phyloP scores from a whole-genome alignment of 495 filamentous ascomycete species.

The Darksidea phi region DNA sequence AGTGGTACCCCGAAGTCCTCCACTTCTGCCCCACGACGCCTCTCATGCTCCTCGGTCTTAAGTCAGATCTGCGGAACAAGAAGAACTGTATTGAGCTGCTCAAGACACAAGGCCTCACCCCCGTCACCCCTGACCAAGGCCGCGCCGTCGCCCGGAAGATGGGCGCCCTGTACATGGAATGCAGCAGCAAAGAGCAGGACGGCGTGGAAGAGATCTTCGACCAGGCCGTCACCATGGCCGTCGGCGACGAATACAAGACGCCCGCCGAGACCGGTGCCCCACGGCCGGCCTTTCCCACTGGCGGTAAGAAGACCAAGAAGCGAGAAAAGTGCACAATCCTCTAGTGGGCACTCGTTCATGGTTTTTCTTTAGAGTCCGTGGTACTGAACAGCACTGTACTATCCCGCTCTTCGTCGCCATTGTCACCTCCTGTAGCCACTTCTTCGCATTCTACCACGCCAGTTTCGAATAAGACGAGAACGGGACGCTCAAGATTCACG shows the following conservation, averaged over 20 bases:
- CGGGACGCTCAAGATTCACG: conserved; percentile 30
- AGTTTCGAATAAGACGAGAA: background rate
- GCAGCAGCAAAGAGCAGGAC: conserved; percentile 93
- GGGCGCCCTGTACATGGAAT: conserved; percentile 94
- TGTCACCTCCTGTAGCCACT: background rate
- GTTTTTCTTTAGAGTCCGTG: conserved; percentile 24
- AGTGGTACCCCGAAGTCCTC: conserved; percentile 99
- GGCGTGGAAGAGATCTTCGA: conserved; percentile 96
- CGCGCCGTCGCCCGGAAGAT: conserved; percentile 82
- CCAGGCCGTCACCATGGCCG: conserved; percentile 80
- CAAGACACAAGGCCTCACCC: conserved; percentile 94
- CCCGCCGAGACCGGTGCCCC: conserved; percentile 43
- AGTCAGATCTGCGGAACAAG: conserved; percentile 93
- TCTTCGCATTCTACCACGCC: background rate
- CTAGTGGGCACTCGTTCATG: conserved; percentile 45
- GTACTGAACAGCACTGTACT: conserved; percentile 3
- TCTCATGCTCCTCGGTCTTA: conserved; percentile 90
- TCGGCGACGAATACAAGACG: conserved; percentile 62
- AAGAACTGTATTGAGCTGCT: conserved; percentile 95
- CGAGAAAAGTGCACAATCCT: conserved; percentile 65
- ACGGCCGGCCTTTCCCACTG: conserved; percentile 11
- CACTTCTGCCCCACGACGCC: conserved; percentile 98
- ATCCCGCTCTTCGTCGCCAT: background rate
- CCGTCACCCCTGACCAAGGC: conserved; percentile 88
- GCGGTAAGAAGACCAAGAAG: conserved; percentile 61